These are phyloP conservation scores for Paraphaeosphaeria sporulosa DNA, from an alignment of 2,329 filamentous ascomycete species.

Conservation along the genomic window DNA sequence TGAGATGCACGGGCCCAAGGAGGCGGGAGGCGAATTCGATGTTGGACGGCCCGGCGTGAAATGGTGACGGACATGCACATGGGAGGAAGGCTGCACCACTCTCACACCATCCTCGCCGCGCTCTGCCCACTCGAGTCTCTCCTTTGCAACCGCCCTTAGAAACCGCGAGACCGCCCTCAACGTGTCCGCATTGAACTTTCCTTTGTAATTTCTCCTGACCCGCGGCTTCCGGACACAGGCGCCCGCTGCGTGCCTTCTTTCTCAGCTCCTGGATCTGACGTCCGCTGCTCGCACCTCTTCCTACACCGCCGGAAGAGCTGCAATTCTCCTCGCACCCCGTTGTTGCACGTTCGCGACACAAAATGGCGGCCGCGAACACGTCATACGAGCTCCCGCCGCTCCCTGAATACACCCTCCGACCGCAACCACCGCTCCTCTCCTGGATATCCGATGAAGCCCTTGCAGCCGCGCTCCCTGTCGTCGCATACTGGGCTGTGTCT, in stretches of 20 bases:
- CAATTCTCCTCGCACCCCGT: slow-evolving; percentile 16
- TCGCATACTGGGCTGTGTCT: slow-evolving; percentile 89
- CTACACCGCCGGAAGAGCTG: neutral
- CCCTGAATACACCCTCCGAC: slow-evolving; percentile 77
- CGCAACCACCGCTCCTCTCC: slow-evolving; percentile 74
- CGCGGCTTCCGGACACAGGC: slow-evolving; percentile 8
- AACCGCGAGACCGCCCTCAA: neutral
- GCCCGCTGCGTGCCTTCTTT: neutral
- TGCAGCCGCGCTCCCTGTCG: slow-evolving; percentile 75
- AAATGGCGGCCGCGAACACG: slow-evolving; percentile 55
- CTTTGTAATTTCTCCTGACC: slow-evolving; percentile 8
- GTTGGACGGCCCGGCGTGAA: neutral
- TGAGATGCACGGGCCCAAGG: neutral
- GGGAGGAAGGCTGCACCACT: slow-evolving; percentile 29
- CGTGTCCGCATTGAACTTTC: slow-evolving; percentile 23
- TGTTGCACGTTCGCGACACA: slow-evolving; percentile 24
- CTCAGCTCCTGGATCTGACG: neutral
- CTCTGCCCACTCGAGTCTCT: slow-evolving; percentile 45
- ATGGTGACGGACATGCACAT: slow-evolving; percentile 7
- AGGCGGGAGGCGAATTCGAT: slow-evolving; percentile 15
- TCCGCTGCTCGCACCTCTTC: neutral
- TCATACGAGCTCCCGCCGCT: slow-evolving; percentile 79
- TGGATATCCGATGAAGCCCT: slow-evolving; percentile 84
- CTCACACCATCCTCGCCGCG: slow-evolving; percentile 38
- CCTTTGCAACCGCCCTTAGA: slow-evolving; percentile 29